Conservation (phyloP, 1,139 yeast species). For the Arxiozyma bovina region DNA sequence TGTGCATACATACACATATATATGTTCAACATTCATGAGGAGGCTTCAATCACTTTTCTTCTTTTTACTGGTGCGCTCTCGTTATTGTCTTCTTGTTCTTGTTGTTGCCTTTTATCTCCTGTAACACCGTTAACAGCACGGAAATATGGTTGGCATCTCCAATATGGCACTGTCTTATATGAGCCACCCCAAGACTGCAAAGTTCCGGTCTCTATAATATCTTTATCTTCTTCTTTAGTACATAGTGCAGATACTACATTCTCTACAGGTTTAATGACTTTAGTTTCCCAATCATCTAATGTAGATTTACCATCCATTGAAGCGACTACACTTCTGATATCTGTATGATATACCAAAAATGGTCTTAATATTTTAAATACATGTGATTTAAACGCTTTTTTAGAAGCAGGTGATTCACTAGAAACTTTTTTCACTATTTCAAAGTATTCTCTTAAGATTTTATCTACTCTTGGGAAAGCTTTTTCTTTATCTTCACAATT, state of each 20-base stretch:
- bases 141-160: conserved; percentile 96
- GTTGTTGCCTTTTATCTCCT: conserved; percentile 36
- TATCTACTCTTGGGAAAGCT: conserved; percentile 80
- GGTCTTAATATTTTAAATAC: conserved; percentile 79
- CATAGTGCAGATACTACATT: conserved; percentile 50
- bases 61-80: conserved; percentile 23
- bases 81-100: conserved; percentile 8
- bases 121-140: conserved; percentile 69
- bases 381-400: conserved; percentile 83
- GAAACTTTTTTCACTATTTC: conserved; percentile 54
- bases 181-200: conserved; percentile 67
- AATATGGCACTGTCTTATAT: conserved; percentile 80
- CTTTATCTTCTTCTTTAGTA: conserved; percentile 38
- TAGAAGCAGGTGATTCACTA: conserved; percentile 58
- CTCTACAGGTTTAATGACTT: conserved; percentile 61
- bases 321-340: conserved; percentile 69
- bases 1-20: not conserved
- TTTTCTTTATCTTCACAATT: conserved; percentile 42
- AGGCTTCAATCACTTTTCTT: conserved; percentile 7
- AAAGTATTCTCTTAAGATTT: conserved; percentile 73
- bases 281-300: conserved; percentile 52
- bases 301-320: conserved; percentile 36
- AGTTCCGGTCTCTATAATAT: conserved; percentile 45
- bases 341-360: conserved; percentile 65
- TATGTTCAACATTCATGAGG: not conserved